Evolutionary conservation across 1,284 basidiomycete genomes (phyloP), one percentile per base, ranked within the genome.

Genomic region (Tylopilus sp.): DNA sequence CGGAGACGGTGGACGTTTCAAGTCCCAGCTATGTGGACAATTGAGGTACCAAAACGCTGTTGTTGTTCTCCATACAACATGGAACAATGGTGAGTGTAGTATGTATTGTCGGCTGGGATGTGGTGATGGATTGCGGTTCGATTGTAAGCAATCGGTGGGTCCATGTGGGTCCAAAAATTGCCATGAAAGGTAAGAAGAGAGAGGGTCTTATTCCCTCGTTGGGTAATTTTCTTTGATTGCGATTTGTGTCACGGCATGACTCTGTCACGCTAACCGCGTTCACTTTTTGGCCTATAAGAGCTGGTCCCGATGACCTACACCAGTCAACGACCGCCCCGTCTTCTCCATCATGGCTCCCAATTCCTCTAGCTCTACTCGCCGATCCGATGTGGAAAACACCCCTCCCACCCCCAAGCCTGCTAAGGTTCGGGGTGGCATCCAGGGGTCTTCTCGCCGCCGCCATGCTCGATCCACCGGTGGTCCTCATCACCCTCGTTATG

Each of bases 91-190:
- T 54, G 38, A 47, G 31, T 36, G 42, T n/a, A n/a, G n/a, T n/a
- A n/a, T n/a, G 1, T 36, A 49, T 52, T 60, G 47, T 63, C 37
- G 43, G n/a, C 6, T 28, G 31, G 14, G 21, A 21, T 15, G 14
- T 18, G 6, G 28, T 50, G 56, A 53, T 59, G 59, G 66, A 68
- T 65, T 68, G 66, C 57, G 2, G 44, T 52, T 44, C 24, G 37
- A 44, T 39, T 17, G n/a, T n/a, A 8, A 24, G 53, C 52, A 55
- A 52, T 53, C 38, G 48, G 52, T 64, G 45, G 47, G 57, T 33
- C n/a, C 33, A 24, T 68, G 59, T 69, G 59, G 64, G 66, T 69
- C 66, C 64, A 45, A 7, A 54, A 68, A 50, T 57, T 64, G 1
- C 67, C 61, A 24, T 42, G 18, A 9, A 39, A 52, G 57, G 66